Evolutionary conservation across 1,139 yeast genomes (phyloP).

Genomic region (Blastobotrys persicus): DNA sequence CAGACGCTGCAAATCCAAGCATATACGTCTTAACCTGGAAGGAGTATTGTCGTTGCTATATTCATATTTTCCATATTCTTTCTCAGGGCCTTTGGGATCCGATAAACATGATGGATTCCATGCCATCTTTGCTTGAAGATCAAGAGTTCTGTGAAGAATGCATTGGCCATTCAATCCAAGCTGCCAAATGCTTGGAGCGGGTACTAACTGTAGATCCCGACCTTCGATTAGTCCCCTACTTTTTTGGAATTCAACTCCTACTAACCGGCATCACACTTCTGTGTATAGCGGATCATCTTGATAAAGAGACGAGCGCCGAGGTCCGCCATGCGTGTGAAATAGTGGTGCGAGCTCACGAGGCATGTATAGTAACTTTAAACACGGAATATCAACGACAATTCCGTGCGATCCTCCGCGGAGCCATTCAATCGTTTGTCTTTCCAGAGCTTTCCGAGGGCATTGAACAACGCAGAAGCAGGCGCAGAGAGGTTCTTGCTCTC

Average conservation of each 20-base stretch:
- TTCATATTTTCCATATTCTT: conserved; percentile 26
- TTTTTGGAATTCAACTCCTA: conserved; percentile 32
- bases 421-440: conserved; percentile 22
- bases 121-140: conserved; percentile 20
- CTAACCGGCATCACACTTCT: conserved; percentile 32
- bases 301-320: conserved; percentile 9
- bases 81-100: conserved; percentile 29
- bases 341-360: conserved; percentile 37
- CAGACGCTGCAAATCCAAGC: conserved; percentile 12
- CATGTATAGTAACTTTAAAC: conserved; percentile 35
- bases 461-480: conserved; percentile 23
- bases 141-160: conserved; percentile 25
- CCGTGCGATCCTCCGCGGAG: conserved; percentile 33
- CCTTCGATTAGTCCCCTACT: conserved; percentile 32
- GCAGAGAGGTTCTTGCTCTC: conserved; percentile 30
- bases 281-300: conserved; percentile 11
- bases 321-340: conserved; percentile 31
- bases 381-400: conserved; percentile 37
- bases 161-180: conserved; percentile 29
- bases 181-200: conserved; percentile 29
- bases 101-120: conserved; percentile 20
- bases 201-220: conserved; percentile 31
- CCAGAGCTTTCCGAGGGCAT: conserved; percentile 17
- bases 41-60: conserved; percentile 26
- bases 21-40: conserved; percentile 24